Evolutionary conservation across 169 alveolate species (phyloP).

Genomic region (Plasmodium malariae): DNA sequence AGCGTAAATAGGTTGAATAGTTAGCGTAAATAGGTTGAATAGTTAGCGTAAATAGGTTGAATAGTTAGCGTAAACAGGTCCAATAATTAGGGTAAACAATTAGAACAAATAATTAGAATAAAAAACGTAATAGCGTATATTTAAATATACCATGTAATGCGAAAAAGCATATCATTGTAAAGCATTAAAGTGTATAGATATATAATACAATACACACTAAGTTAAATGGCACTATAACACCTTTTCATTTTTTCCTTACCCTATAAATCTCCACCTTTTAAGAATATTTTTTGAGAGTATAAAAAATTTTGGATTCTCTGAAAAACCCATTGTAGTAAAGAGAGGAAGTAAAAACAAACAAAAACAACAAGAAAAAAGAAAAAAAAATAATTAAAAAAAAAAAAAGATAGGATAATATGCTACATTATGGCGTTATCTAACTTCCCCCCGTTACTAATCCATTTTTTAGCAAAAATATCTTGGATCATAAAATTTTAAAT

Average conservation of each 20-base stretch:
- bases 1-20: no score
- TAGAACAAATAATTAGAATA: background rate
- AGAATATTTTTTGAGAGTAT: constrained; percentile 22
- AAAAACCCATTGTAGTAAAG: constrained; percentile 58
- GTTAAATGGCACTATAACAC: background rate
- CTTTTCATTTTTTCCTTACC: constrained; percentile 13
- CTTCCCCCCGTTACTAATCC: no score
- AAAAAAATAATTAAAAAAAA: background rate
- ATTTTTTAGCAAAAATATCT: no score
- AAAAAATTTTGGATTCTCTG: constrained; percentile 63
- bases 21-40: no score
- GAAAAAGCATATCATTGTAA: background rate
- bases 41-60: no score
- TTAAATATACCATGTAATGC: background rate
- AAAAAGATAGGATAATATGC: no score
- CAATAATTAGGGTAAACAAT: background rate
- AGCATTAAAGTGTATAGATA: background rate
- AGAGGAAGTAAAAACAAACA: constrained; percentile 1
- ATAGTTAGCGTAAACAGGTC: no score
- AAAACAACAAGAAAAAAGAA: background rate
- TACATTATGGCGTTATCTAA: no score
- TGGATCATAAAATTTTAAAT: no score
- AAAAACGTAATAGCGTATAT: background rate
- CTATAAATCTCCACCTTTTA: constrained; percentile 47
- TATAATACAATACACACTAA: background rate